phyloP scores from a whole-genome alignment of 2,329 filamentous ascomycete species.

The Fusarium duplospermum region DNA sequence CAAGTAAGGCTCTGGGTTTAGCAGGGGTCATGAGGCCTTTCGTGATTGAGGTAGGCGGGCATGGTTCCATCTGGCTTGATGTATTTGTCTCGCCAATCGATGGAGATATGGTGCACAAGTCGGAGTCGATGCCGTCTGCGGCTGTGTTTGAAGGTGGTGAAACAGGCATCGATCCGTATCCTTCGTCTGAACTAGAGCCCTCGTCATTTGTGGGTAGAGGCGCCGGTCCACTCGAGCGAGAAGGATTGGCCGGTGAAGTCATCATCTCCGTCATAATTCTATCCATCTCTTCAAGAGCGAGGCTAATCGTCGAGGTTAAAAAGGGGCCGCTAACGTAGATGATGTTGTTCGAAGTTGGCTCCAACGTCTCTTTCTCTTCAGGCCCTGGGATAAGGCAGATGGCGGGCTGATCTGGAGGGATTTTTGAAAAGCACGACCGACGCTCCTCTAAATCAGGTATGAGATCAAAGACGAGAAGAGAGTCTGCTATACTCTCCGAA shows the following conservation, averaged over 20 bases:
- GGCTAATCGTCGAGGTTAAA: conserved; percentile 3
- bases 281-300: conserved; percentile 29
- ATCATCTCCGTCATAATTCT: not conserved
- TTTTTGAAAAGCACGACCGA: not conserved
- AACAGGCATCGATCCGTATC: not conserved
- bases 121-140: not conserved
- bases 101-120: not conserved
- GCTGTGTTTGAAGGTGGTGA: not conserved
- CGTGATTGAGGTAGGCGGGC: not conserved
- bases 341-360: conserved; percentile 6
- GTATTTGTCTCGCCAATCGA: not conserved
- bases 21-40: not conserved
- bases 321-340: conserved; percentile 31
- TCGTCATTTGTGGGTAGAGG: not conserved
- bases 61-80: not conserved
- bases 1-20: conserved; percentile 50
- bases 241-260: rapidly evolving
- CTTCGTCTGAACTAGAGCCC: not conserved
- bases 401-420: conserved; percentile 15
- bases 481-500: conserved; percentile 3
- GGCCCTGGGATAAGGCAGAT: conserved; percentile 30
- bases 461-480: conserved; percentile 30
- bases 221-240: not conserved
- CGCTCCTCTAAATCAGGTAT: conserved; percentile 6
- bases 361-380: not conserved